Evolutionary conservation across 257 asterid species (phyloP), one percentile per base, ranked within the genome.

Genomic region (Nicotiana otophora): DNA sequence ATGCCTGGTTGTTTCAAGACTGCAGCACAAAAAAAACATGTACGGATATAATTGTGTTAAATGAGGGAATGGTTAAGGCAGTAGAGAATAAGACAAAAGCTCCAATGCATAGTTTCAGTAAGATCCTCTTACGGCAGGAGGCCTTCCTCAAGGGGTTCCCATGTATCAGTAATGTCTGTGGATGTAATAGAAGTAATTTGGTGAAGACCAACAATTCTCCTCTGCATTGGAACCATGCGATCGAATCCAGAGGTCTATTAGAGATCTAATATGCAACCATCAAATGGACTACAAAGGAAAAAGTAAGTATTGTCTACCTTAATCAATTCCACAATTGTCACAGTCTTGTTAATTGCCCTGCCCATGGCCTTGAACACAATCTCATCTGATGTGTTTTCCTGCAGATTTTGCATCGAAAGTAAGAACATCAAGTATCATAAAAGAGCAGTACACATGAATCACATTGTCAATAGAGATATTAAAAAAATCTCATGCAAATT

Each of bases 121-220:
- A 42, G 48, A 42, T 42, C 48, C 48, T 42, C 94, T 91, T 93
- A 96, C 98, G 82, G 95, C 70, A 94, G 99, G 83, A 96, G 97
- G 84, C 98, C 99, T 90, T 96, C 99, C 90, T 96, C 99, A 39
- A 96, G 88, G 72, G 99, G 99, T 87, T 96, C 99, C 98, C 97
- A 96, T 54, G 96, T 96, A 88, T 96, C 99, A 48, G 93, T 96
- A 78, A 96, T 92, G 82, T 96, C 97, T 20, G 93, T 93, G 89
- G 99, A 96, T 62, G 93, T 91, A 82, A 96, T 94, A 20, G 92
- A 82, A 5, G 97, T 92, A 57, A 91, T 86, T 88, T 96, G 99
- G 91, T 94, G 97, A 89, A 96, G 97, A 80, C 97, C 99, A 84
- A 92, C 97, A 88, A 96, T 94, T 87, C 99, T 92, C 91, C 99